These are phyloP conservation scores for Acanthamoeba triangularis DNA, from an alignment of 208 protist species.

Conservation along the genomic window DNA sequence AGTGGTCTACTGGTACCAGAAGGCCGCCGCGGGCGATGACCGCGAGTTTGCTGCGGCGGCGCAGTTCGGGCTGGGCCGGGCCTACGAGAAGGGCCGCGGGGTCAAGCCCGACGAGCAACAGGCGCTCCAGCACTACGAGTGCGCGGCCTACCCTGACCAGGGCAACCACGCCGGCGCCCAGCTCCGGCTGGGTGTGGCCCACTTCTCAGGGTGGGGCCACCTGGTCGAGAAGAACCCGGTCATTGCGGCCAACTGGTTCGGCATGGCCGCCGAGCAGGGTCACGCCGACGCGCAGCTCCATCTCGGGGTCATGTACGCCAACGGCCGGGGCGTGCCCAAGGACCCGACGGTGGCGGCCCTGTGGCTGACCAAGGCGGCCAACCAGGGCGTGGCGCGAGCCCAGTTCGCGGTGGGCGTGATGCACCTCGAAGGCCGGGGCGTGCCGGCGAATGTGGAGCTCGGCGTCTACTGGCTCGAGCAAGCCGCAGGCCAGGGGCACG, in stretches of 20 bases:
- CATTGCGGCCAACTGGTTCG: conserved; percentile 19
- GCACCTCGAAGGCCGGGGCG: not conserved
- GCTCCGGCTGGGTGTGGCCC: conserved; percentile 10
- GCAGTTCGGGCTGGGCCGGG: conserved; percentile 32
- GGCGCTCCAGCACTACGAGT: conserved; percentile 33
- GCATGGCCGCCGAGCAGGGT: conserved; percentile 63
- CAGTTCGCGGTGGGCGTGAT: not conserved
- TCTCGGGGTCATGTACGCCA: conserved; percentile 55
- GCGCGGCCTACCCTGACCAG: conserved; percentile 27
- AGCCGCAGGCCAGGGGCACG: not conserved
- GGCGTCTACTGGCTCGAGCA: not conserved
- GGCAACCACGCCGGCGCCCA: not conserved
- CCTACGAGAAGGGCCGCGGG: conserved; percentile 35
- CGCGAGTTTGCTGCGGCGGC: not conserved
- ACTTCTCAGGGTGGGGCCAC: conserved; percentile 39
- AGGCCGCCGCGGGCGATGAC: conserved; percentile 1
- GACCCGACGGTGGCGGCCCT: conserved; percentile 51
- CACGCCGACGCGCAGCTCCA: conserved; percentile 75
- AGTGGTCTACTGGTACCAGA: conserved; percentile 3
- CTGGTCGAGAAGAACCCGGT: not conserved
- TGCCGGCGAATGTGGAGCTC: not conserved
- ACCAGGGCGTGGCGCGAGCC: not conserved
- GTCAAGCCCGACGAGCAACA: not conserved
- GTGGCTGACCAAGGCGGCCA: not conserved
- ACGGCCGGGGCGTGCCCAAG: conserved; percentile 58